phyloP scores from a whole-genome alignment of 176 grass and related monocot genomes.

The Melocanna baccifera region DNA sequence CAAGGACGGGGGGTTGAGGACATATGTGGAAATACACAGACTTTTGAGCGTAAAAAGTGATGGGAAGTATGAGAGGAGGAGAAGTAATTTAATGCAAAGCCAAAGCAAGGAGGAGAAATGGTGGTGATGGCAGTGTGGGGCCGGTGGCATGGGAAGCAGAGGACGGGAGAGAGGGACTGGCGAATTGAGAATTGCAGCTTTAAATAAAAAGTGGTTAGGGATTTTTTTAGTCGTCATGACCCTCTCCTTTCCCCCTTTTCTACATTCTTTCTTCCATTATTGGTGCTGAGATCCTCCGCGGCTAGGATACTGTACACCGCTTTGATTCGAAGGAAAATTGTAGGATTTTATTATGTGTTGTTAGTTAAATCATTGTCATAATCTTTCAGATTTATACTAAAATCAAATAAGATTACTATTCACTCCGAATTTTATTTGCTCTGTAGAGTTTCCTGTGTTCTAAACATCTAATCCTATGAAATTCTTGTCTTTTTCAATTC shows the following conservation, averaged over 20 bases:
- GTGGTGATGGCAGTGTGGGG: slow-evolving; percentile 11
- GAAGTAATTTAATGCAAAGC: not conserved
- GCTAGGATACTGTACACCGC: not conserved
- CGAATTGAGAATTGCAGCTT: slow-evolving; percentile 33
- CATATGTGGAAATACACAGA: not conserved
- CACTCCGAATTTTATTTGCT: too few species aligned
- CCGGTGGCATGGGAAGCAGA: not conserved
- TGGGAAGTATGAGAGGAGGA: not conserved
- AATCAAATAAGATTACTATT: too few species aligned
- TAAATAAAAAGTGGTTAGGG: not conserved
- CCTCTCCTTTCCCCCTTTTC: slow-evolving; percentile 21
- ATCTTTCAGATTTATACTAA: too few species aligned
- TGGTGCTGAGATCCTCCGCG: slow-evolving; percentile 25
- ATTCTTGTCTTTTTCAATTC: too few species aligned
- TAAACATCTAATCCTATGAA: too few species aligned
- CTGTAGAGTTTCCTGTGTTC: too few species aligned
- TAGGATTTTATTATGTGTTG: too few species aligned
- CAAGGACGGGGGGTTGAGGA: not conserved
- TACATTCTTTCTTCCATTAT: slow-evolving; percentile 40
- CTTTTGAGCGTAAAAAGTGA: not conserved
- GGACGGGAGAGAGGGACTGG: slow-evolving; percentile 19
- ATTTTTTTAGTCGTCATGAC: not conserved
- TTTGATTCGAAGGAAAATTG: too few species aligned
- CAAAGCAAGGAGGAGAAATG: not conserved
- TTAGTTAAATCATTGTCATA: too few species aligned